Evolutionary conservation across 2,329 filamentous ascomycete genomes (phyloP).

Genomic region (Setomelanomma holmii): DNA sequence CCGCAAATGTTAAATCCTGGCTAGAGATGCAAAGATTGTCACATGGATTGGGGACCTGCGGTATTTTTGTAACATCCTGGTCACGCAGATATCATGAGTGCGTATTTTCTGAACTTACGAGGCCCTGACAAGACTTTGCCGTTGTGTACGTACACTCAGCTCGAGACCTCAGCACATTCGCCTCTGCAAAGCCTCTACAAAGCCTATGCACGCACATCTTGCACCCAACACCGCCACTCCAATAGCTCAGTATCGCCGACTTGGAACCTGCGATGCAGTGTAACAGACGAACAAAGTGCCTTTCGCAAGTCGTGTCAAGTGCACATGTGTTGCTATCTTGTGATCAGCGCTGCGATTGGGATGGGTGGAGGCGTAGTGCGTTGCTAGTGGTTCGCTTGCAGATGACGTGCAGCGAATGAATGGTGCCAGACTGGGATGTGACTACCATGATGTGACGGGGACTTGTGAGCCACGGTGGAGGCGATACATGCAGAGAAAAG

Average conservation of each 20-base stretch:
- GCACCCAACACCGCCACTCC: slow-evolving; percentile 16
- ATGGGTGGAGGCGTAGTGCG: slow-evolving; percentile 24
- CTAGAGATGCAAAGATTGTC: no score
- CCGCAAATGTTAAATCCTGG: no score
- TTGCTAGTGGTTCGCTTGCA: slow-evolving; percentile 37
- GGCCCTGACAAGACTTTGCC: no score
- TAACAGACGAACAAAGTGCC: slow-evolving; percentile 16
- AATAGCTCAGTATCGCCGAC: slow-evolving; percentile 23
- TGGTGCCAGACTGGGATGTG: slow-evolving; percentile 16
- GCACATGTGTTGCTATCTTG: slow-evolving; percentile 21
- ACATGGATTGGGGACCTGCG: no score
- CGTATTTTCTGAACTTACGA: background rate
- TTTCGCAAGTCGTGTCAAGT: slow-evolving; percentile 15
- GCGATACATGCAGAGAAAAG: slow-evolving; percentile 32
- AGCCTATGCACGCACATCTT: slow-evolving; percentile 28
- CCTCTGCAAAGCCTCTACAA: no score
- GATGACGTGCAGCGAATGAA: slow-evolving; percentile 35
- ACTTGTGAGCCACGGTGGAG: slow-evolving; percentile 12
- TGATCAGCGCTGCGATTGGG: slow-evolving; percentile 36
- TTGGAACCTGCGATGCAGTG: slow-evolving; percentile 10
- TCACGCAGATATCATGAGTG: no score
- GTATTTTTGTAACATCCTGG: no score
- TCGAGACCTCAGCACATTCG: slow-evolving; percentile 34
- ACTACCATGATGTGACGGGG: slow-evolving; percentile 12
- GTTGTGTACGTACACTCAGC: slow-evolving; percentile 23